Conservation (phyloP, 1,284 basidiomycete genomes). For the Lentinus polychrous region DNA sequence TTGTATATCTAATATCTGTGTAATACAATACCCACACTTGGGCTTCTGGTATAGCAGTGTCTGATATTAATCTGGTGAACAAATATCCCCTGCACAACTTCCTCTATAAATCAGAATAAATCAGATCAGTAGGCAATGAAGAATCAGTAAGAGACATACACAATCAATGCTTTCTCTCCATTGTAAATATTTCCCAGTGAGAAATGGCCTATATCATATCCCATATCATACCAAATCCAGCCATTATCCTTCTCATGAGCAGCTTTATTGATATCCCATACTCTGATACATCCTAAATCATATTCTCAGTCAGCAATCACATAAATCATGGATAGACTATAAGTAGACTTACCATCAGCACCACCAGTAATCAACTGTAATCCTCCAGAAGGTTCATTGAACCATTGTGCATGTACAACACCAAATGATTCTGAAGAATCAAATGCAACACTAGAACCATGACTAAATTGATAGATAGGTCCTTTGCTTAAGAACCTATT, state of each 20-base stretch:
- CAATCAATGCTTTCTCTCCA: constrained; percentile 48
- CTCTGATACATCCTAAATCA: constrained; percentile 60
- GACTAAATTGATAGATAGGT: constrained; percentile 40
- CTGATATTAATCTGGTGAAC: neutral
- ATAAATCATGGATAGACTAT: constrained; percentile 3
- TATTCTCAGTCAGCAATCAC: constrained; percentile 9
- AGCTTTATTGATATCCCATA: constrained; percentile 53
- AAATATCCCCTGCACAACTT: neutral
- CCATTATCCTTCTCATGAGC: constrained; percentile 36
- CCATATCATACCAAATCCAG: constrained; percentile 39
- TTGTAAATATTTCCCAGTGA: constrained; percentile 46
- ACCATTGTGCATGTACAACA: constrained; percentile 50
- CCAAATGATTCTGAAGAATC: constrained; percentile 35
- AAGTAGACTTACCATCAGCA: constrained; percentile 42
- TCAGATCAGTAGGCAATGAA: neutral
- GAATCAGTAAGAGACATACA: constrained; percentile 37
- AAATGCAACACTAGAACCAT: constrained; percentile 24
- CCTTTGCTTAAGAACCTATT: constrained; percentile 41
- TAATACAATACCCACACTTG: neutral
- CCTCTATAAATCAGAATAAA: neutral
- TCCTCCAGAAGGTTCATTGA: constrained; percentile 32
- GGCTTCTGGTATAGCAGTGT: neutral
- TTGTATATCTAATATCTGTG: neutral
- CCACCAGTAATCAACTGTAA: constrained; percentile 55
- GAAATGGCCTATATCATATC: constrained; percentile 54